A percentile compares a stretch with the other conserved stretches of the same genome.
phyloP scores from a whole-genome alignment of 2,329 filamentous ascomycete genomes.

The Pestalotiopsis sp. region DNA sequence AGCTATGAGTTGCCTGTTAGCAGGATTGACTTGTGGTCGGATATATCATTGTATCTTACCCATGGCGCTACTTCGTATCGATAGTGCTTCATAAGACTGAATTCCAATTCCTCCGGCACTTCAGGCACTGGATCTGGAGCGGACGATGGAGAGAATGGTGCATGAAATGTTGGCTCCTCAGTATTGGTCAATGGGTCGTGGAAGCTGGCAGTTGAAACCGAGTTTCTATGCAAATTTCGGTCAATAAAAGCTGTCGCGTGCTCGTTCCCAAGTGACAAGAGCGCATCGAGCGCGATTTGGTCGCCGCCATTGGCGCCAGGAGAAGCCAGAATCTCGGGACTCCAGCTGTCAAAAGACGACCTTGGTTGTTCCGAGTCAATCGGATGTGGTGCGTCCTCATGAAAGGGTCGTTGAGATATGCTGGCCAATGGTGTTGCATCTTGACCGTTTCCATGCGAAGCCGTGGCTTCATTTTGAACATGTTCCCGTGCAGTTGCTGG shows the following conservation, averaged over 20 bases:
- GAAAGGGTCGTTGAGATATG: neutral
- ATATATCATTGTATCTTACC: slow-evolving; percentile 29
- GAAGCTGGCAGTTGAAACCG: neutral
- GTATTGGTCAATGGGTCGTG: neutral
- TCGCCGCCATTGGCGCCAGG: slow-evolving; percentile 20
- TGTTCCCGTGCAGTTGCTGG: neutral
- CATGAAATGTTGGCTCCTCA: neutral
- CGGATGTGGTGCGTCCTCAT: neutral
- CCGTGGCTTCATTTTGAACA: neutral
- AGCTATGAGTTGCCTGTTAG: slow-evolving; percentile 27
- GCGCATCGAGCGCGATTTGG: slow-evolving; percentile 33
- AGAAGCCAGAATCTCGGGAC: neutral
- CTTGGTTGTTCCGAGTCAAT: neutral
- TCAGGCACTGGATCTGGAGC: neutral
- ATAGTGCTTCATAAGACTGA: slow-evolving; percentile 40
- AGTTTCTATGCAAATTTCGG: neutral
- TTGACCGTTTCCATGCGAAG: neutral
- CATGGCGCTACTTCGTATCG: slow-evolving; percentile 45
- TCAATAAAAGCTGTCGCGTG: slow-evolving; percentile 8
- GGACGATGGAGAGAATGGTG: neutral
- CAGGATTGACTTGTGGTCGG: neutral
- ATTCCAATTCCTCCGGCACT: slow-evolving; percentile 15
- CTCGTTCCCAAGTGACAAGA: slow-evolving; percentile 33
- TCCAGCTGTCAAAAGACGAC: neutral
- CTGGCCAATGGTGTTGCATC: neutral